Evolutionary conservation across 2,329 filamentous ascomycete genomes (phyloP), one percentile per base, ranked within the genome.

Genomic region (Fusarium caatingaense): DNA sequence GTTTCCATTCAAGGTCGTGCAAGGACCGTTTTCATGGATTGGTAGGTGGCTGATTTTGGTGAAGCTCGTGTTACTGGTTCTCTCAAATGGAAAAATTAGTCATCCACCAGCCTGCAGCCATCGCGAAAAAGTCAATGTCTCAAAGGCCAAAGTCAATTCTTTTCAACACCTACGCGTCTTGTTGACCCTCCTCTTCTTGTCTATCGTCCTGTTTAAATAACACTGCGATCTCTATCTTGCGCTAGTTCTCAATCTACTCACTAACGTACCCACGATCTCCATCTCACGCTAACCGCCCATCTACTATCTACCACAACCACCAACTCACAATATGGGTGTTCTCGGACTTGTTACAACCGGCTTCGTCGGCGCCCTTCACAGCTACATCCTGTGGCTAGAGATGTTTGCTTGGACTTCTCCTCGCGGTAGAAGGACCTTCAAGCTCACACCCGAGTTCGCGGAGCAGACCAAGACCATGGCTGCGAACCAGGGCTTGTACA

Each of bases 401-500:
- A 84, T 83, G 80, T 83, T 84, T 66, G 77, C 86, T 56, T 86
- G 84, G 84, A 84, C 80, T 4, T 81, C 78, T 0, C 82, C 83
- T 4, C 79, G 78, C 28, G 84, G 84, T 40, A 80, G 77, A 66
- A 82, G 80, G 69, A 73, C 83, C 3, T 86, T 86, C 75, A 74
- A 75, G 30, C 77, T 85, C 37, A 80, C 77, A 0, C 72, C 80
- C n/a, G 81, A 84, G 8, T 84, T 83, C 59, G 84, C 84, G 8
- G 73, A 80, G 41, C 71, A 83, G 74, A 84, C 83, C 6, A 80
- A 79, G 64, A 70, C 77, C 6, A 76, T 86, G 37, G 84, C 83
- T 48, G 82, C 82, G 55, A 86, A 86, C 74, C 84, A 86, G 72
- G 84, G 84, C 21, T 78, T 86, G 8, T 86, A 86, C 77, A 86